Percentiles rank a stretch among this genome's conserved stretches.
These are phyloP conservation scores for Penicillium daleae DNA, from an alignment of 495 filamentous ascomycete species.

Conservation along the genomic window DNA sequence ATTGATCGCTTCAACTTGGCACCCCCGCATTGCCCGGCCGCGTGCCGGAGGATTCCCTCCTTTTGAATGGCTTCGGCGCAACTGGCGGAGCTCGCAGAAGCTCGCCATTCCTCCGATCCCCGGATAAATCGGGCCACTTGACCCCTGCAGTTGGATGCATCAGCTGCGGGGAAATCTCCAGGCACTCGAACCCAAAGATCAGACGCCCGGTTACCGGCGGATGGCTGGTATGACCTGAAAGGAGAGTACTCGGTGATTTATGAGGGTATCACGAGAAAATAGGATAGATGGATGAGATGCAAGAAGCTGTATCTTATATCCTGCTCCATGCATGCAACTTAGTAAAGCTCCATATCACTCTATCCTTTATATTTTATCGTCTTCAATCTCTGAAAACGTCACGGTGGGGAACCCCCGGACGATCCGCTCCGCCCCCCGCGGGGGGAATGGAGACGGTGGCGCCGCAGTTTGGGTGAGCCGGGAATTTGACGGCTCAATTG, in stretches of 20 bases:
- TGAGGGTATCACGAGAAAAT: background rate
- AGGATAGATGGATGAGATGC: background rate
- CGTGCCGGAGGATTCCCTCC: background rate
- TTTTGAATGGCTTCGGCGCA: background rate
- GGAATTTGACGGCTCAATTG: background rate
- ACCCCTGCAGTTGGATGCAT: background rate
- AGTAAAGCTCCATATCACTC: too few relatives aligned
- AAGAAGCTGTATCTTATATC: background rate
- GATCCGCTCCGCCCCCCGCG: slow-evolving; percentile 17
- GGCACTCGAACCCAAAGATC: background rate
- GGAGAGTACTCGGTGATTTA: background rate
- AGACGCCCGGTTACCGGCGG: slow-evolving; percentile 1
- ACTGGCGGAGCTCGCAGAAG: background rate
- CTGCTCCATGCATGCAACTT: too few relatives aligned
- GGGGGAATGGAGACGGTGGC: slow-evolving; percentile 15
- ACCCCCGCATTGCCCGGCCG: background rate
- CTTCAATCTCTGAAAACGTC: slow-evolving; percentile 2
- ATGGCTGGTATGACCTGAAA: background rate
- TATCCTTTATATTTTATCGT: too few relatives aligned
- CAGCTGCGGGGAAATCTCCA: background rate
- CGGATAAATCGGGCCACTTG: background rate
- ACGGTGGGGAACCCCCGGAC: slow-evolving; percentile 16
- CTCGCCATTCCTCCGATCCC: slow-evolving; percentile 1
- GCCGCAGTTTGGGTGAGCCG: background rate
- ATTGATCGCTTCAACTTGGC: background rate